Conservation (phyloP, 2,329 filamentous ascomycete genomes). For the Cladophialophora psammophila region DNA sequence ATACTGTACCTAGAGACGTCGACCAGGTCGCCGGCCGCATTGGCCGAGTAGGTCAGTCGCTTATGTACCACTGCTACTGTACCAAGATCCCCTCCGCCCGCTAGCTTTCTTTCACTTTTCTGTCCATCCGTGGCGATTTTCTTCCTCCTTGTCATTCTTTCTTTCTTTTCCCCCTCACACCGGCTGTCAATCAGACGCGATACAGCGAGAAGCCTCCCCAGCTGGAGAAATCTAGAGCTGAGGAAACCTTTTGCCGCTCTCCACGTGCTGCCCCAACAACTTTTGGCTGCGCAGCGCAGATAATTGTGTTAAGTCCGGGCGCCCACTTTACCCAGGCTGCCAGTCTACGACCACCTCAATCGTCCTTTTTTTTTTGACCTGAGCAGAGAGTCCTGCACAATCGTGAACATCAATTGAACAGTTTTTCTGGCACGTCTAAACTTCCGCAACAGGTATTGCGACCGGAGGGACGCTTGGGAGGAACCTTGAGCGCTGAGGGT, state of each 20-base stretch:
- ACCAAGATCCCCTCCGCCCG: slow-evolving; percentile 2
- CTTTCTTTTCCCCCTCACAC: background rate
- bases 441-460: slow-evolving; percentile 3
- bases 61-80: slow-evolving; percentile 1
- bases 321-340: slow-evolving; percentile 20
- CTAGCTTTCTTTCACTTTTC: slow-evolving; percentile 1
- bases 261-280: slow-evolving; percentile 9
- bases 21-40: background rate
- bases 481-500: background rate
- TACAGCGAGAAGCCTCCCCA: background rate
- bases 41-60: slow-evolving; percentile 8
- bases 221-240: slow-evolving; percentile 3
- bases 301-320: slow-evolving; percentile 30
- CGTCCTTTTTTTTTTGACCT: background rate
- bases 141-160: slow-evolving; percentile 3
- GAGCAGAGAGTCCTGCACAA: slow-evolving; percentile 1
- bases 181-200: background rate
- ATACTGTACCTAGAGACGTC: background rate
- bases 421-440: background rate
- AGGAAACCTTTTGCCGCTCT: slow-evolving; percentile 3
- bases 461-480: background rate
- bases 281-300: slow-evolving; percentile 4
- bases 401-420: background rate
- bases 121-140: slow-evolving; percentile 7
- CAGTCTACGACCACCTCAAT: slow-evolving; percentile 15